Conservation (phyloP, 1,139 yeast species). For the Zhuliangozyma blackwelliae region DNA sequence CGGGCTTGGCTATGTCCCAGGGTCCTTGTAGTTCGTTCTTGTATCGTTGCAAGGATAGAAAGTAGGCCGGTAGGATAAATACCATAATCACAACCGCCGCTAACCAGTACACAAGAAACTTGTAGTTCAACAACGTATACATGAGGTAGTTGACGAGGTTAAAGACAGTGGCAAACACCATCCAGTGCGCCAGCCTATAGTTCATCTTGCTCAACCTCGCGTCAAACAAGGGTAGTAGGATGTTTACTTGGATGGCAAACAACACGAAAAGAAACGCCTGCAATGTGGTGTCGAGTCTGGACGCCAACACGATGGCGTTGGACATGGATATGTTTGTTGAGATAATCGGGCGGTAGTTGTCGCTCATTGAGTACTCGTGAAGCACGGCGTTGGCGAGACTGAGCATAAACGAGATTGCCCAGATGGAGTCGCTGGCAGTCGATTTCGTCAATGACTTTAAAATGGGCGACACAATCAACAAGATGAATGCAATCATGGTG, state of each 20-base stretch:
- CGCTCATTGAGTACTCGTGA: conserved; percentile 59
- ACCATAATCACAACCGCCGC: conserved; percentile 43
- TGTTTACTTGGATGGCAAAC: conserved; percentile 67
- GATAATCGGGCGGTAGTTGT: conserved; percentile 52
- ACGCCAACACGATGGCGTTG: conserved; percentile 86
- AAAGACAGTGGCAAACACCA: conserved; percentile 21
- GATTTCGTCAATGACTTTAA: conserved; percentile 83
- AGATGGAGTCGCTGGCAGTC: conserved; percentile 89
- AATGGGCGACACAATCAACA: conserved; percentile 82
- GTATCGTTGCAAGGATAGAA: conserved; percentile 68
- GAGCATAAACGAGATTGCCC: conserved; percentile 85
- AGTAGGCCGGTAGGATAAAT: conserved; percentile 66
- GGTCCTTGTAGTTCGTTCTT: conserved; percentile 91
- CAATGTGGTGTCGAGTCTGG: conserved; percentile 67
- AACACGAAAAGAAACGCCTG: conserved; percentile 80
- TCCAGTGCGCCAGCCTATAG: conserved; percentile 24
- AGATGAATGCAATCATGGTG: conserved; percentile 59
- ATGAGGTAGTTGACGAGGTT: conserved; percentile 19
- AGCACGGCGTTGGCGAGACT: conserved; percentile 62
- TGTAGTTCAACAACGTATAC: conserved; percentile 14
- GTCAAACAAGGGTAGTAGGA: conserved; percentile 68
- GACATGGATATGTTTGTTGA: conserved; percentile 82
- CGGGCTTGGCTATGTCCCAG: conserved; percentile 86
- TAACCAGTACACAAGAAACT: conserved; percentile 47
- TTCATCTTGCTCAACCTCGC: conserved; percentile 47